phyloP scores from a whole-genome alignment of 176 grass and related monocot genomes.

The Lolium multiflorum region DNA sequence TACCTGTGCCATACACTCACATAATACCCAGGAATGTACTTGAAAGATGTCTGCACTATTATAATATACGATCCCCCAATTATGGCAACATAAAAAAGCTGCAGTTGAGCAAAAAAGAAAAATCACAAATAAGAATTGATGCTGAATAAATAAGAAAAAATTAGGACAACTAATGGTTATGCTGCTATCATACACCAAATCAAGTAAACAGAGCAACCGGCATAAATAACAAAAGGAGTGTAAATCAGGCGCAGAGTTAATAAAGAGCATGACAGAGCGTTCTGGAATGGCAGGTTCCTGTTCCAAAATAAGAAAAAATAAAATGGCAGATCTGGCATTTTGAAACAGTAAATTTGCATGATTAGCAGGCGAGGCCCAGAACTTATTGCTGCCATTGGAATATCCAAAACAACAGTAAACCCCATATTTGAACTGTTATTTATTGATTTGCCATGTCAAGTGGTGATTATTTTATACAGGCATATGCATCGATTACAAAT shows the following conservation, averaged over 20 bases:
- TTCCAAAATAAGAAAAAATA: background rate
- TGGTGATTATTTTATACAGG: constrained; percentile 19
- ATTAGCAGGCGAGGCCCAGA: constrained; percentile 1
- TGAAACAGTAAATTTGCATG: constrained; percentile 6
- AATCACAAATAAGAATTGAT: constrained; percentile 22
- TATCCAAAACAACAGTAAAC: constrained; percentile 3
- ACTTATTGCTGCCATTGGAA: constrained; percentile 14
- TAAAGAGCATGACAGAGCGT: constrained; percentile 9
- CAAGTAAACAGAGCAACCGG: background rate
- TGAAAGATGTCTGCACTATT: constrained; percentile 87
- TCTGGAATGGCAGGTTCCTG: background rate
- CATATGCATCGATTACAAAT: background rate
- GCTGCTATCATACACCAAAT: constrained; percentile 10
- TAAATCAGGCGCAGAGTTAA: background rate
- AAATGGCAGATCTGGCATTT: background rate
- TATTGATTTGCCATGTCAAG: constrained; percentile 6
- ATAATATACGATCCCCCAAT: constrained; percentile 87
- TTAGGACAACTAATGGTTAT: constrained; percentile 5
- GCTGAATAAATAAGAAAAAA: constrained; percentile 3
- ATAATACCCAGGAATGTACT: constrained; percentile 96
- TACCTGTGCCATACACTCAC: constrained; percentile 92
- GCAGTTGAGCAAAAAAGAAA: constrained; percentile 44
- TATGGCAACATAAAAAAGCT: constrained; percentile 90
- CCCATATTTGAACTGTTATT: background rate
- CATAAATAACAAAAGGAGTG: background rate